Evolutionary conservation across 192 early-diverging fungal genomes (phyloP), one percentile per base, ranked within the genome.

Genomic region (Funneliformis mosseae): DNA sequence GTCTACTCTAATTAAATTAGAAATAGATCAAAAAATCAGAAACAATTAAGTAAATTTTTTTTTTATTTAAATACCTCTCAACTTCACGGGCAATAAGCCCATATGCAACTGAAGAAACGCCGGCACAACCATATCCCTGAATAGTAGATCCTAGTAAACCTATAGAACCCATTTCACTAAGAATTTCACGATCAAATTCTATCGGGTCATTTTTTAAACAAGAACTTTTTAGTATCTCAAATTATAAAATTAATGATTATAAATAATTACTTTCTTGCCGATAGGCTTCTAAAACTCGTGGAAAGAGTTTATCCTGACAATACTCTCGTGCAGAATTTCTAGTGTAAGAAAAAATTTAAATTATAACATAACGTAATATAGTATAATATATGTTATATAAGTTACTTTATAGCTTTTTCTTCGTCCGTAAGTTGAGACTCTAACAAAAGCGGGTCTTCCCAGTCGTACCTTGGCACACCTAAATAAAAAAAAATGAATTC

Each of bases 1-100:
- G 82, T 98, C 97, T 39, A 99, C 92, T 82, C 92, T 93, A 59
- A 75, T 46, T 42, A 48, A 77, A n/a, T 43, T 5, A n/a, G n/a
- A n/a, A n/a, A n/a, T 28, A 11, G 41, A 42, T 82, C 39, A 27
- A 25, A 82, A 33, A 48, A 16, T 23, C 8, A 62, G 38, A 76
- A 43, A 62, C 23, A 63, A 39, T 42, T 21, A 39, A 42, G 38
- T 16, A 55, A 61, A 25, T 46, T 27, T 18, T 12, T 28, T 9
- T 69, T 14, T 18, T 46, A 74, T 41, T 48, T 50, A 16, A 72
- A 18, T 28, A 92, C 87, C 93, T 88, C 87, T 99, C 97, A 39
- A 99, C 95, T 82, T 99, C 97, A 81, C 97, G 94, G 9, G 97
- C 97, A 75, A 94, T 96, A 72, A 99, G 87, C 50, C 97, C 97